Evolutionary conservation across 495 filamentous ascomycete species (phyloP).

Genomic region (Aspergillus funiculosus): DNA sequence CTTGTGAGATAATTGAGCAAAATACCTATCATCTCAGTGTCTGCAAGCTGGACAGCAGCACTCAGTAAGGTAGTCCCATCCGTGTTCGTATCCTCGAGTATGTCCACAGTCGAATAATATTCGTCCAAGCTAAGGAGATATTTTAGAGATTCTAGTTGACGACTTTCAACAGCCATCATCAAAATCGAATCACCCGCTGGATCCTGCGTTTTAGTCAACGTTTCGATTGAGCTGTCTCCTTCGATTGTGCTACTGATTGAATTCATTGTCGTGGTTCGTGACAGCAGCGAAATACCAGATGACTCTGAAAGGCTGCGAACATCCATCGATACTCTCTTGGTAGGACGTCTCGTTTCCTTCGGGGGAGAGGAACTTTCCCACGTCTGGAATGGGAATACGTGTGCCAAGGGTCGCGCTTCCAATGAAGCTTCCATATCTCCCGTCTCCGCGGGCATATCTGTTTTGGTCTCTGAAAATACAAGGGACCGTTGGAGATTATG

Average conservation of each 20-base stretch:
- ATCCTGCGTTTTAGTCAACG: constrained; percentile 74
- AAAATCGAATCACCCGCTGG: constrained; percentile 75
- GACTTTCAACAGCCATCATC: constrained; percentile 93
- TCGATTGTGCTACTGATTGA: constrained; percentile 69
- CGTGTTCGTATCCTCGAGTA: constrained; percentile 79
- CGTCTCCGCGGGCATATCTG: constrained; percentile 22
- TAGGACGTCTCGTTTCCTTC: constrained; percentile 40
- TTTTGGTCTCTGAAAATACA: constrained; percentile 21
- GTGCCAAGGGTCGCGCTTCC: constrained; percentile 63
- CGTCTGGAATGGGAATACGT: constrained; percentile 85
- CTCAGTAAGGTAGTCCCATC: constrained; percentile 87
- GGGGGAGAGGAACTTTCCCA: constrained; percentile 38
- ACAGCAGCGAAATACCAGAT: constrained; percentile 71
- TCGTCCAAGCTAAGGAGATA: constrained; percentile 74
- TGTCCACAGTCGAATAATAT: constrained; percentile 60
- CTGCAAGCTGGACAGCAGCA: constrained; percentile 87
- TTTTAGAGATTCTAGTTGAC: constrained; percentile 59
- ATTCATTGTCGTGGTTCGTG: constrained; percentile 67
- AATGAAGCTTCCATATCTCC: constrained; percentile 30
- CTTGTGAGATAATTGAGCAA: constrained; percentile 63
- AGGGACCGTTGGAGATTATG: constrained; percentile 19
- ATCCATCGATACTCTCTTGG: constrained; percentile 86
- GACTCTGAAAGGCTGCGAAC: constrained; percentile 80
- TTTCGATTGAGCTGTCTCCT: constrained; percentile 80
- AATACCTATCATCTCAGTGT: constrained; percentile 65